Evolutionary conservation across 306 rosid species (phyloP).

Genomic region (Hylodesmum podocarpum): DNA sequence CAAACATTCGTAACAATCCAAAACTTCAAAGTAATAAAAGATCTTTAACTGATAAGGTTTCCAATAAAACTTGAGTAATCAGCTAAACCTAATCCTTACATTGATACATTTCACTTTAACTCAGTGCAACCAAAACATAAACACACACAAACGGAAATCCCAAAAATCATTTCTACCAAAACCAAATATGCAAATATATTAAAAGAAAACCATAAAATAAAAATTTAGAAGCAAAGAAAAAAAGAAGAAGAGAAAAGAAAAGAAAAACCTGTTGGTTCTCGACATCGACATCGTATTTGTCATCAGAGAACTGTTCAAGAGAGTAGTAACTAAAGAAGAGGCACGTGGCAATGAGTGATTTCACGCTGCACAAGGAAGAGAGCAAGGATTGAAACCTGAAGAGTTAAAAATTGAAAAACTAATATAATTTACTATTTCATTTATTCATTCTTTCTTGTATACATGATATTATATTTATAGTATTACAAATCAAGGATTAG

Average conservation of each 20-base stretch:
- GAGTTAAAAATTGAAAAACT: no score
- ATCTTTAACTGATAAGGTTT: neutral
- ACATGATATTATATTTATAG: no score
- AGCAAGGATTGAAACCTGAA: conserved; percentile 11
- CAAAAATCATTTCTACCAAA: conserved; percentile 11
- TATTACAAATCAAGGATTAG: no score
- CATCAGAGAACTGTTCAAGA: conserved; percentile 86
- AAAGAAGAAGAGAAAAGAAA: neutral
- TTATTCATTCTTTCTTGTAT: no score
- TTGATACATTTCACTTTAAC: neutral
- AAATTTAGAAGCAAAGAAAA: no score
- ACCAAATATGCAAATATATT: neutral
- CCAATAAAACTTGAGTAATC: neutral
- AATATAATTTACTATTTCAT: no score
- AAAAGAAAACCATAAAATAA: neutral
- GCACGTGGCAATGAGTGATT: conserved; percentile 38
- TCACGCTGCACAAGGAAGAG: conserved; percentile 24
- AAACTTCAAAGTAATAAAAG: neutral
- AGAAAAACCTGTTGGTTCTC: conserved; percentile 57
- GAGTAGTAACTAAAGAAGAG: conserved; percentile 55
- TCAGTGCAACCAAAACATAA: neutral
- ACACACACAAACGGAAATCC: neutral
- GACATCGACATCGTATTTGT: conserved; percentile 76
- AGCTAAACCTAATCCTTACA: neutral
- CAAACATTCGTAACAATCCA: neutral